phyloP scores from a whole-genome alignment of 805 yeast genomes.

The Diddensiella transvaalensis region DNA sequence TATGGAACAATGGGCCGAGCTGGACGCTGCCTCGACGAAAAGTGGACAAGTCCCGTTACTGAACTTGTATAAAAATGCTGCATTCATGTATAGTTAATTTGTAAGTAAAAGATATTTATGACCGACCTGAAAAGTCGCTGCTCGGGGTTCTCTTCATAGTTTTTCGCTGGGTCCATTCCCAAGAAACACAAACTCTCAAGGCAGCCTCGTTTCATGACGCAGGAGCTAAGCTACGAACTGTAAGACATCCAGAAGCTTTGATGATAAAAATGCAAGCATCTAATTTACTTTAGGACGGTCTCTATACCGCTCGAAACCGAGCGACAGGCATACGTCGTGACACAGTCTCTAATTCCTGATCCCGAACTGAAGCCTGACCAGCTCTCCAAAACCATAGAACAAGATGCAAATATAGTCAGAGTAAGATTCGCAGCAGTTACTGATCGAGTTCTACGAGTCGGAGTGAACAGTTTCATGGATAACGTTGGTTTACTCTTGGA shows the following conservation, averaged over 20 bases:
- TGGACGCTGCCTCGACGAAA: constrained; percentile 61
- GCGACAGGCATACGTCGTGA: constrained; percentile 62
- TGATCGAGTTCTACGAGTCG: constrained; percentile 77
- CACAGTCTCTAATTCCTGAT: constrained; percentile 63
- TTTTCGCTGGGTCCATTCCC: too few relatives aligned
- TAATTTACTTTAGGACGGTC: constrained; percentile 31
- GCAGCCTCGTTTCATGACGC: constrained; percentile 4
- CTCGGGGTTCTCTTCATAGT: too few relatives aligned
- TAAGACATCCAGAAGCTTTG: too few relatives aligned
- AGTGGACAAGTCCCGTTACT: constrained; percentile 84
- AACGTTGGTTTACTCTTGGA: constrained; percentile 73
- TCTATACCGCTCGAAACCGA: constrained; percentile 60
- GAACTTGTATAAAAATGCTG: constrained; percentile 70
- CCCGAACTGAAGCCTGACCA: constrained; percentile 75
- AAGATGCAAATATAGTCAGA: constrained; percentile 37
- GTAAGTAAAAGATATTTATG: neutral
- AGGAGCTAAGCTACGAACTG: constrained; percentile 9
- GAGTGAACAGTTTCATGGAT: constrained; percentile 77
- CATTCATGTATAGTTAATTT: constrained; percentile 40
- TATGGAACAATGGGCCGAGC: constrained; percentile 66
- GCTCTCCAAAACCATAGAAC: constrained; percentile 46
- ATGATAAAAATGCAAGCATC: neutral
- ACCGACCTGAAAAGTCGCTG: too few relatives aligned
- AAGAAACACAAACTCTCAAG: neutral
- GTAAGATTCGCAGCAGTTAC: constrained; percentile 57